phyloP scores from a whole-genome alignment of 306 rosid genomes.

The Pyrus communis region DNA sequence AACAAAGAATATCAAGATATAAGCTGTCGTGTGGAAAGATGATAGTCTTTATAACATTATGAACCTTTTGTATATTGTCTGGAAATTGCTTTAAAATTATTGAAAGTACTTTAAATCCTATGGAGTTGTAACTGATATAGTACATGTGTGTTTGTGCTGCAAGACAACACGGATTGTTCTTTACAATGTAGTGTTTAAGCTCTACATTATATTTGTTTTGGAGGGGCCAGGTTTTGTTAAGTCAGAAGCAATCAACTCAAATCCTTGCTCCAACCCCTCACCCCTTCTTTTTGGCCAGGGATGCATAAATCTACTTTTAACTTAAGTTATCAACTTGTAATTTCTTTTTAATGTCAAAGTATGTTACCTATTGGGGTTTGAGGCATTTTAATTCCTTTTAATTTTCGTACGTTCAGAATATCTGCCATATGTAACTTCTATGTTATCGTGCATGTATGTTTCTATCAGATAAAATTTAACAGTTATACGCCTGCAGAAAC shows the following conservation, averaged over 20 bases:
- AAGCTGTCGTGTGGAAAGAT: background rate
- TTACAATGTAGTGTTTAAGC: background rate
- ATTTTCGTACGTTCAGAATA: background rate
- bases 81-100: background rate
- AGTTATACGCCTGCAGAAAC: constrained; percentile 53
- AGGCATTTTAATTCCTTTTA: background rate
- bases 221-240: background rate
- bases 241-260: background rate
- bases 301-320: background rate
- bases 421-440: background rate
- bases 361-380: background rate
- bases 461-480: background rate
- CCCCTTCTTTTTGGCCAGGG: background rate
- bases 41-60: background rate
- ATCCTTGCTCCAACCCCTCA: background rate
- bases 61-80: background rate
- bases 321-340: background rate
- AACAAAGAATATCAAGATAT: background rate
- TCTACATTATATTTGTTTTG: background rate
- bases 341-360: background rate
- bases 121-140: background rate
- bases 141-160: background rate
- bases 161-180: background rate
- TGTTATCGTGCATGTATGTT: background rate
- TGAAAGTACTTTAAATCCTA: background rate